phyloP scores from a whole-genome alignment of 2,329 filamentous ascomycete genomes.

The Trichoderma pleuroti region DNA sequence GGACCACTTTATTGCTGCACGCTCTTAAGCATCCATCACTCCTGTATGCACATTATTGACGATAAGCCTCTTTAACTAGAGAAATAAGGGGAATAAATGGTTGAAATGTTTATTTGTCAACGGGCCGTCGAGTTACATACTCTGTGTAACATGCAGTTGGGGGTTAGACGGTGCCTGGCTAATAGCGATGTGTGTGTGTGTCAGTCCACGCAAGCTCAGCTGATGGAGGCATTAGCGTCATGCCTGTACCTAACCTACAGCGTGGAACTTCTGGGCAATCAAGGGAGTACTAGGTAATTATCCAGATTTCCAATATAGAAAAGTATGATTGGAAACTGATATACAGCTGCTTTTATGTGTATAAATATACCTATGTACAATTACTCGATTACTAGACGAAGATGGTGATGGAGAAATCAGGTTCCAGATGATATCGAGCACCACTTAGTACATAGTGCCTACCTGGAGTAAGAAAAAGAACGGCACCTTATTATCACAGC shows the following conservation, averaged over 20 bases:
- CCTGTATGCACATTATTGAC: neutral
- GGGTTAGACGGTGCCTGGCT: neutral
- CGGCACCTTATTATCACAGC: fast-evolving
- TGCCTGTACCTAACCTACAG: neutral
- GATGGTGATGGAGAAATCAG: no score
- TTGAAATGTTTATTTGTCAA: neutral
- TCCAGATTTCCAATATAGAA: neutral
- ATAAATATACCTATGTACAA: neutral
- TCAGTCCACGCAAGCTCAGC: neutral
- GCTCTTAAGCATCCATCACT: neutral
- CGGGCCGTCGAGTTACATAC: neutral
- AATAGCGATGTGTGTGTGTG: neutral
- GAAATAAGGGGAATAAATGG: no score
- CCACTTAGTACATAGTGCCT: no score
- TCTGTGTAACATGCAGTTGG: neutral
- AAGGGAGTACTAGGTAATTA: neutral
- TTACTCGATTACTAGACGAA: neutral
- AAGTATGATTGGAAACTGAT: neutral
- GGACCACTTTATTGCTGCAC: neutral
- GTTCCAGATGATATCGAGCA: neutral
- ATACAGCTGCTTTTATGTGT: neutral
- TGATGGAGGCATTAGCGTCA: neutral
- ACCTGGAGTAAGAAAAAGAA: neutral
- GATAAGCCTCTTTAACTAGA: no score
- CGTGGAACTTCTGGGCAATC: neutral